These are phyloP conservation scores for Populus nigra DNA, from an alignment of 345 rosid genomes.

Conservation along the genomic window DNA sequence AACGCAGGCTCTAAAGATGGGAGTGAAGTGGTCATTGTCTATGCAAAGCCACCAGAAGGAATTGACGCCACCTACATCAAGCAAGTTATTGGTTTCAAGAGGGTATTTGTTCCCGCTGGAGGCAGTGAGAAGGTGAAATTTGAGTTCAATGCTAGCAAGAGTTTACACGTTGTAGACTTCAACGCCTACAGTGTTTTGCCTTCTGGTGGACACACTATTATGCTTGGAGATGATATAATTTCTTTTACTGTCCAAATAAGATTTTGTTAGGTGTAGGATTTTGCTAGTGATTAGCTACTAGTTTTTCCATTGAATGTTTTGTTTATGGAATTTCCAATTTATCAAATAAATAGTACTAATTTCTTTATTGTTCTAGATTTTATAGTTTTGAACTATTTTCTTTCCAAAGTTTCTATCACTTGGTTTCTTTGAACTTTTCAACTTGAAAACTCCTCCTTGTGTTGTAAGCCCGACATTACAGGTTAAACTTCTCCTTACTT, in stretches of 20 bases:
- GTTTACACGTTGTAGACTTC: conserved; percentile 8
- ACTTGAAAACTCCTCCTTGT: no score
- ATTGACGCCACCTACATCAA: neutral
- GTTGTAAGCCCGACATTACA: no score
- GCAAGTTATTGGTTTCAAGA: conserved; percentile 20
- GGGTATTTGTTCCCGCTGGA: conserved; percentile 10
- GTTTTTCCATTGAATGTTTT: no score
- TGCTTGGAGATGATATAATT: conserved; percentile 1
- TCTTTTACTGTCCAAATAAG: conserved; percentile 2
- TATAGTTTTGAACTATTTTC: no score
- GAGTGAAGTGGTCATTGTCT: conserved; percentile 15
- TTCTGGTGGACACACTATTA: conserved; percentile 12
- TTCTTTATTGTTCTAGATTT: no score
- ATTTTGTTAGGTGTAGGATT: neutral
- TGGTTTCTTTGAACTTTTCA: no score
- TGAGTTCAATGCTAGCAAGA: conserved; percentile 9
- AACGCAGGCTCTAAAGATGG: conserved; percentile 11
- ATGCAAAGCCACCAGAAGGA: conserved; percentile 18
- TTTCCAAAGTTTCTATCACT: no score
- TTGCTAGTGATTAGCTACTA: no score
- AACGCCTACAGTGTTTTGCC: conserved; percentile 10
- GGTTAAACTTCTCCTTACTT: no score
- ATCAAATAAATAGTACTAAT: no score
- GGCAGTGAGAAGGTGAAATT: neutral
- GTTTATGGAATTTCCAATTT: neutral